Base-by-base conservation (phyloP, 305 asterid species). In the Plantago coronopus region DNA sequence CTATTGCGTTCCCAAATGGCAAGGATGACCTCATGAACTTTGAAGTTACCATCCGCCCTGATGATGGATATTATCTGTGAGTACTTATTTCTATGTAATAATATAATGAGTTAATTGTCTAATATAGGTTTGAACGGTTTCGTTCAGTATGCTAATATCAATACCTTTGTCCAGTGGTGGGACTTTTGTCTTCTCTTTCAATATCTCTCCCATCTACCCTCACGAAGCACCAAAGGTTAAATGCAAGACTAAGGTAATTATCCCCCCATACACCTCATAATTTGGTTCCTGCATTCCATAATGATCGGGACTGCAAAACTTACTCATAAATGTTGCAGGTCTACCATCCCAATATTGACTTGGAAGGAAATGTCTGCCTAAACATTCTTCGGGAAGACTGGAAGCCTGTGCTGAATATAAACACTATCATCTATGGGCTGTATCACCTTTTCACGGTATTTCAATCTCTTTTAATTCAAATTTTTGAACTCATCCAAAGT, bases 301-400 rank as follows among this genome's bases (percentile, higher is more conserved):
- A 66, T 7, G 20, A 9, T 54, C 57, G 49, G 42, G 21, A 43
- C 20, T 61, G 57, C 5, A 11, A 11, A 38, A 9, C 43, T 38
- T 38, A 38, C 43, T 38, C 43, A 38, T 8, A 38, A 38, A 8
- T 38, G 43, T 73, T 72, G 47, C 83, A 93, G 99, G 95, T 93
- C 29, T 93, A 89, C 79, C 99, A 93, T 79, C 99, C 99, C 59
- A 93, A 93, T 63, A 93, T 93, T 18, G 99, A 93, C 78, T 69
- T 89, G 71, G 98, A 93, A 70, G 98, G 98, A 72, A 93, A 89
- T 75, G 97, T 93, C 19, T 93, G 97, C 78, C 83, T 93, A 61
- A 93, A 93, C 94, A 89, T 93, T 82, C 99, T 89, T 59, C 88
- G 99, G 17, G 99, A 93, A 78, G 99, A 93, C 73, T 93, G 99